These are phyloP conservation scores for Globisporangium barbulae DNA, from an alignment of 352 stramenopile species.

Conservation along the genomic window DNA sequence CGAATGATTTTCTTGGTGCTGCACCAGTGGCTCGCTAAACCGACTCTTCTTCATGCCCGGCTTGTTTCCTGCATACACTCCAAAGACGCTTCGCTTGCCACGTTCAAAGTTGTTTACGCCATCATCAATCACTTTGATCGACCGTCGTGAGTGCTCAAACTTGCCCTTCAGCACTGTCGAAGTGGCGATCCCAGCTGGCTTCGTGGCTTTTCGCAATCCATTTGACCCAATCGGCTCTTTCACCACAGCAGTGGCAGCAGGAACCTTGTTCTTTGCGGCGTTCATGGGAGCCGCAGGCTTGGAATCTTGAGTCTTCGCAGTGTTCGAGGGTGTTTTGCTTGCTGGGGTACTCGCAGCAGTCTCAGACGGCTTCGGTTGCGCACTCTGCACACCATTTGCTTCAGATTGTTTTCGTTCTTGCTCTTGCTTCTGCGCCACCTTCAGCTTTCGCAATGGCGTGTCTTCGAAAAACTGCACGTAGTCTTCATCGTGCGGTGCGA, in stretches of 20 bases:
- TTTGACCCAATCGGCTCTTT: slow-evolving; percentile 33
- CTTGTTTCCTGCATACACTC: slow-evolving; percentile 6
- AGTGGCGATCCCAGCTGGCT: slow-evolving; percentile 23
- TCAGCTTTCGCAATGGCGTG: slow-evolving; percentile 13
- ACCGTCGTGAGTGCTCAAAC: slow-evolving; percentile 29
- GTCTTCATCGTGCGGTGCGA: slow-evolving; percentile 12
- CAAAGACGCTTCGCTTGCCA: slow-evolving; percentile 13
- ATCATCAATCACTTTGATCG: slow-evolving; percentile 41
- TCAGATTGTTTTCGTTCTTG: not conserved
- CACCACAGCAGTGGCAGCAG: not conserved
- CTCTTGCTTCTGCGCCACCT: slow-evolving; percentile 16
- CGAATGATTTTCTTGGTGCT: not conserved
- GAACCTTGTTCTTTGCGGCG: not conserved
- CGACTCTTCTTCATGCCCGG: slow-evolving; percentile 14
- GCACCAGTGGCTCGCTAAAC: slow-evolving; percentile 19
- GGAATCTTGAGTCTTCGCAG: slow-evolving; percentile 2
- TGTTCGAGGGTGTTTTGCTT: not conserved
- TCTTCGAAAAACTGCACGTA: slow-evolving; percentile 19
- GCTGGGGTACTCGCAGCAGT: not conserved
- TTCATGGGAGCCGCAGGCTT: slow-evolving; percentile 5
- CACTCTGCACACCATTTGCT: not conserved
- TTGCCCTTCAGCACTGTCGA: slow-evolving; percentile 38
- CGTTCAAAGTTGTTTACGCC: not conserved
- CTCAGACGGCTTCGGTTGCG: not conserved
- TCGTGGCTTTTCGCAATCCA: slow-evolving; percentile 31